Evolutionary conservation across 2,329 filamentous ascomycete species (phyloP), one percentile per base, ranked within the genome.

Genomic region (Alternaria sp.): DNA sequence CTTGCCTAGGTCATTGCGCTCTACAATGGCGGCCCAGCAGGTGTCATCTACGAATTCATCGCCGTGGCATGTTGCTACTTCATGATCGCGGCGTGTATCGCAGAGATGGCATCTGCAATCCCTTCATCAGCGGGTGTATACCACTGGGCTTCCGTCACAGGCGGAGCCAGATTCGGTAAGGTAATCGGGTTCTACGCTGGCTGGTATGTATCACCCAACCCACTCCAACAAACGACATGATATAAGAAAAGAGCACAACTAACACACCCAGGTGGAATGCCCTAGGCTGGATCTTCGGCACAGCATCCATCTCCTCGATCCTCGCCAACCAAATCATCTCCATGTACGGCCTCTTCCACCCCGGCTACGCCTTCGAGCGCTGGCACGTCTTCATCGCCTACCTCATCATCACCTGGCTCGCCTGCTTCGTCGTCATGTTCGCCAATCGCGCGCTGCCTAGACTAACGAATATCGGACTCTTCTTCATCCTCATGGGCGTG

Each of bases 381-480:
- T 87, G 85, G 84, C 83, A 87, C 41, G 79, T 85, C 50, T 87
- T 87, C 69, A 77, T 87, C 54, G 79, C 76, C 6, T 86, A 84
- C 64, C 67, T 86, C 25, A 76, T 83, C 43, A 71, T 84, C 21
- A 83, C 82, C 28, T 86, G 84, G 84, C 62, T 81, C 0, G 82
- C 79, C 56, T 84, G 82, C 56, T 71, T 68, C 9, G 72, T 82
- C 6, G 83, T 86, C 26, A 83, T 89, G 55, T 86, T 89, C 58
- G 84, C 80, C 64, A 89, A 88, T 68, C 82, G 82, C 58, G 82
- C 81, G 26, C 82, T 87, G 64, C 88, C 85, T 1, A 74, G 78
- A 15, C 68, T 89, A 56, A 85, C 87, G 63, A 84, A 85, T n/a
- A 71, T 88, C 9, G 88, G 87, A 2, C 78, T 87, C 6, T 82